phyloP scores from a whole-genome alignment of 129 eudicot genomes.

The Ambrosia trifida region DNA sequence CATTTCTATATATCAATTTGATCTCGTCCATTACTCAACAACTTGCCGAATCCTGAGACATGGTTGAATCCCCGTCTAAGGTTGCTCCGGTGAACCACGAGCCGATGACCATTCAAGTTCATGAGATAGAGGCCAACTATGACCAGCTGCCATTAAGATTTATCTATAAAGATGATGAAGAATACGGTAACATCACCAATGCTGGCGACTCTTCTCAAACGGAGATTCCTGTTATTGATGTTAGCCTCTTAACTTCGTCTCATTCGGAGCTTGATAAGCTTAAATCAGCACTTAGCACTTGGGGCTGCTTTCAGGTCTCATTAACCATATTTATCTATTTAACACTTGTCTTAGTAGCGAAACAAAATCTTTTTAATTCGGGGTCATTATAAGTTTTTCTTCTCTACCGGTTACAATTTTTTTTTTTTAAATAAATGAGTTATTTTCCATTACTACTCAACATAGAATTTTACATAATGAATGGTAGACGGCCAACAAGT shows the following conservation, averaged over 20 bases:
- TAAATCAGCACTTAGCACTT: constrained; percentile 47
- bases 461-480: too few species aligned
- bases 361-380: too few species aligned
- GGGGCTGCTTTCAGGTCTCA: constrained; percentile 51
- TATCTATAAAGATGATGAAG: constrained; percentile 21
- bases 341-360: too few species aligned
- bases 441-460: too few species aligned
- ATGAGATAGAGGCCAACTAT: constrained; percentile 26
- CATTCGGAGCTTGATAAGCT: constrained; percentile 44
- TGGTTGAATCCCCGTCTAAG: neutral
- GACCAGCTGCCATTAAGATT: constrained; percentile 24
- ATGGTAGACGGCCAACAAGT: too few species aligned
- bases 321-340: neutral
- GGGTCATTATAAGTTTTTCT: neutral
- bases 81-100: neutral
- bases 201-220: neutral
- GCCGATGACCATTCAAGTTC: constrained; percentile 23
- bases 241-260: constrained; percentile 27
- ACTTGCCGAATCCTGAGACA: neutral
- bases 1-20: neutral
- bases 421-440: too few species aligned
- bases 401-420: too few species aligned
- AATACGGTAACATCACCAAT: constrained; percentile 26
- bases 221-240: constrained; percentile 28
- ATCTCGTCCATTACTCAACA: neutral